phyloP scores from a whole-genome alignment of 179 eudicot species.

The Dionaea muscipula region DNA sequence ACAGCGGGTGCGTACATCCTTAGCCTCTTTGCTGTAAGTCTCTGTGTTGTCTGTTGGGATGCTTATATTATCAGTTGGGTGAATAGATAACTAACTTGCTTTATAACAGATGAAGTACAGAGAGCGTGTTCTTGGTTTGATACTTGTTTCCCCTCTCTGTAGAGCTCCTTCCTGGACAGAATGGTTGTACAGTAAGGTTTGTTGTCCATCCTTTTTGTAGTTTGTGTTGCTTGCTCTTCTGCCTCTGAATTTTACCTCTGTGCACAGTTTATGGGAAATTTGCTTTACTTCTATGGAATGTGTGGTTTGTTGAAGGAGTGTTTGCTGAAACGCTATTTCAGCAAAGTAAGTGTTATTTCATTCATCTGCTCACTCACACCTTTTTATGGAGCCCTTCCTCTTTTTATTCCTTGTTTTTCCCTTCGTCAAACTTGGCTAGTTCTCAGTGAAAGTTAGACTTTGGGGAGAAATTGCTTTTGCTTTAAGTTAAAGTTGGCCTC shows the following conservation, averaged over 20 bases:
- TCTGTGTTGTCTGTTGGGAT: neutral
- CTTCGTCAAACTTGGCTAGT: too few relatives aligned
- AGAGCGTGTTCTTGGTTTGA: conserved; percentile 88
- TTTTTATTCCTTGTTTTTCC: too few relatives aligned
- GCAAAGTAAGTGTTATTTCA: conserved; percentile 43
- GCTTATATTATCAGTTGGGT: conserved; percentile 2
- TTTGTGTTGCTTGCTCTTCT: neutral
- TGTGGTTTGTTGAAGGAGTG: conserved; percentile 74
- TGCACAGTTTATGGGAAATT: conserved; percentile 67
- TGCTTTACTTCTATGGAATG: conserved; percentile 80
- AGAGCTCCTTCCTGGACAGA: conserved; percentile 90
- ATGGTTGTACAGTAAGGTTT: conserved; percentile 89
- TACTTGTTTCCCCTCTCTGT: conserved; percentile 88
- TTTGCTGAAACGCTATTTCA: conserved; percentile 78
- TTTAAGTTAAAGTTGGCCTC: conserved; percentile 10
- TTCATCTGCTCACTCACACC: neutral
- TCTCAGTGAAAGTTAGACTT: too few relatives aligned
- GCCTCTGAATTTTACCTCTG: conserved; percentile 10
- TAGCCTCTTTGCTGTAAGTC: conserved; percentile 81
- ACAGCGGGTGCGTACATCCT: conserved; percentile 94
- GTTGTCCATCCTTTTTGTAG: neutral
- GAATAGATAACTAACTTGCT: conserved; percentile 7
- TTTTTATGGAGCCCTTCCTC: neutral
- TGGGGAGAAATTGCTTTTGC: neutral
- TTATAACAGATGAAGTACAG: conserved; percentile 64